Base-by-base conservation (phyloP, 139 green algal species). In the Chlorella sp. region DNA sequence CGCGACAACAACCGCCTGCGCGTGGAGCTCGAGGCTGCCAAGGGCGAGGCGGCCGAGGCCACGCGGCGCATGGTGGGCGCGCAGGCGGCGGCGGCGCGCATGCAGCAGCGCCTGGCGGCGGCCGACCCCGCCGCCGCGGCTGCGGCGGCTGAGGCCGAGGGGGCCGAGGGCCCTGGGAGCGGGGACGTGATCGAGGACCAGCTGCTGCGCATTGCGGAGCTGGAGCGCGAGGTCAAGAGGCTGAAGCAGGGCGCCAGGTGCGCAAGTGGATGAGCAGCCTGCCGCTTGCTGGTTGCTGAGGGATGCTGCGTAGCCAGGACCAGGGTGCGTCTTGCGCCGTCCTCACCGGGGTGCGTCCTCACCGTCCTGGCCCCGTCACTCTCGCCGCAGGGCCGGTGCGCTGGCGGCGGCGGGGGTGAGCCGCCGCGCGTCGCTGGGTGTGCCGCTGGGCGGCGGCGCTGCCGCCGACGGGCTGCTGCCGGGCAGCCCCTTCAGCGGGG, bases 151-250 rank as follows among this genome's bases (percentile, higher is more conserved):
- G 53, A 40, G 12, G 69, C 53, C 6, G 69, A 66, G 25, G 38
- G 53, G 23, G 69, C 53, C 53, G 55, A n/a, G 15, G 23, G 53
- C 19, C 19, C 53, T 14, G 58, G 58, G n/a, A 43, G 69, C 69
- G 69, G 53, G 3, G 69, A 75, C 42, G 69, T 75, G 38, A 43
- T 67, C 8, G 19, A 40, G 14, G 36, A 42, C 27, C 86, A 90
- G 50, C 62, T 92, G 12, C 71, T 77, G 5, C 74, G 83, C 21
- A 91, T 95, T 33, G 79, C 84, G 0, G 71, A 88, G 31, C 82
- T 95, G 41, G 86, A 95, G 80, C 55, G 70, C 11, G 85, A 95
- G 77, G 58, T 93, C 41, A 73, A 80, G 31, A 71, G 79, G 15
- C 77, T 85, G 42, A 80, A 80, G 46, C 67, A 85, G 78, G 74